Conservation (phyloP, 1,284 basidiomycete genomes). For the Trichosporon ovoides region DNA sequence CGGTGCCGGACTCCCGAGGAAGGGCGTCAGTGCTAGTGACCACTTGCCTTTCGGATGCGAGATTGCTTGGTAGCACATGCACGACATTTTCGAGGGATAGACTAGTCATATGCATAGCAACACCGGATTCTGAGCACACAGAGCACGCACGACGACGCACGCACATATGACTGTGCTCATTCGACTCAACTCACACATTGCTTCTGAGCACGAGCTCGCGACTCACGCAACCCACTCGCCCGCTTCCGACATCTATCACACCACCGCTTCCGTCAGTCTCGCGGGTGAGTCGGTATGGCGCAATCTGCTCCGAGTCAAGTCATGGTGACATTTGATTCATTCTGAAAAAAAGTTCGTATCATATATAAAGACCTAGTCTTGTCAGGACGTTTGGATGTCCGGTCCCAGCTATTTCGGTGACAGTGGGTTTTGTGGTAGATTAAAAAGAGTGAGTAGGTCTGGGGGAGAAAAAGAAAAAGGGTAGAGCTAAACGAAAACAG, state of each 20-base stretch:
- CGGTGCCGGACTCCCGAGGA: constrained; percentile 69
- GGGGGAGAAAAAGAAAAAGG: background rate
- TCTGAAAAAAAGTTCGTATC: background rate
- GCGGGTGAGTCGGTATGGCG: constrained; percentile 3
- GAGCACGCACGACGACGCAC: too few species aligned
- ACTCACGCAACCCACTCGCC: background rate
- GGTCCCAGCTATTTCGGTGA: constrained; percentile 1
- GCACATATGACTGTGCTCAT: too few species aligned
- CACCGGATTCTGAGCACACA: too few species aligned
- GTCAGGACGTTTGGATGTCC: background rate
- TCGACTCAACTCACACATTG: too few species aligned
- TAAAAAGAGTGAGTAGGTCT: constrained; percentile 2
- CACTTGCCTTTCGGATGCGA: constrained; percentile 66
- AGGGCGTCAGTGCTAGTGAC: constrained; percentile 75
- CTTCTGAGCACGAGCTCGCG: too few species aligned
- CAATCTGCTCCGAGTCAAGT: background rate
- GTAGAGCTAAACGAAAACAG: constrained; percentile 9
- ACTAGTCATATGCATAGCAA: background rate
- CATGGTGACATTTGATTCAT: background rate
- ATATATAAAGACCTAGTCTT: background rate
- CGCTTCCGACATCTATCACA: background rate
- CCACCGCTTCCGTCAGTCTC: background rate
- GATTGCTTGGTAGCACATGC: constrained; percentile 15
- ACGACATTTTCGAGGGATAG: background rate
- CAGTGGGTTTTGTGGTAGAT: background rate